Evolutionary conservation across 768 basidiomycete genomes (phyloP), one percentile per base, ranked within the genome.

Genomic region (Boletus subcaerulescens): DNA sequence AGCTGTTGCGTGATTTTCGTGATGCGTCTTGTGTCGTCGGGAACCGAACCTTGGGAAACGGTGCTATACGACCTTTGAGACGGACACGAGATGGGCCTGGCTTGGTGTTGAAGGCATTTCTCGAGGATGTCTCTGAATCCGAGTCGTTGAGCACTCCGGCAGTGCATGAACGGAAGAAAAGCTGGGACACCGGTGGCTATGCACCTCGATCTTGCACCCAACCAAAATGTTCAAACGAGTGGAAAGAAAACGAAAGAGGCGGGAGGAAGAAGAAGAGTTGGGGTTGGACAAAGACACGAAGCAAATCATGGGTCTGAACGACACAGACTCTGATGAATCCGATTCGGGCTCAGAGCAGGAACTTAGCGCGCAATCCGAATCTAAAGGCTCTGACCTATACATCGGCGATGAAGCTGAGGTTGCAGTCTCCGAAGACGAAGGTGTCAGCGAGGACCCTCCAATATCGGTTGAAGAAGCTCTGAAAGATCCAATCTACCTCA

Each of bases 181-280:
- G 52, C 22, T 22, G 41, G 20, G 3, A 13, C 8, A 13, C 38
- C 8, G 45, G 69, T 69, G 71, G 66, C 71, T 66, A 45, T 72
- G 49, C 57, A 51, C 36, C 5, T 11, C 36, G 29, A 18, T 13
- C 13, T 36, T 36, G 7, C 35, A 12, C 35, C 5, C n/a, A 17
- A 18, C 38, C n/a, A 18, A 17, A 45, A 91, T 91, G 89, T 90
- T 89, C 77, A 91, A 92, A 72, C 82, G 90, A 55, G 77, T 89
- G 8, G 84, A 84, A 60, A 90, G 84, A 66, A 79, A 84, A 44
- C 79, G 77, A 24, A 77, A 76, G 62, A 84, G 79, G 61, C 78
- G 76, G 55, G 76, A 85, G 62, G 76, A 84, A 59, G 86, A 87
- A 57, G 84, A 86, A 66, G 79, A 82, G 48, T 76, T 86, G 35